Evolutionary conservation across 805 yeast species (phyloP), one percentile per base, ranked within the genome.

Genomic region (Pichia ethanolica): DNA sequence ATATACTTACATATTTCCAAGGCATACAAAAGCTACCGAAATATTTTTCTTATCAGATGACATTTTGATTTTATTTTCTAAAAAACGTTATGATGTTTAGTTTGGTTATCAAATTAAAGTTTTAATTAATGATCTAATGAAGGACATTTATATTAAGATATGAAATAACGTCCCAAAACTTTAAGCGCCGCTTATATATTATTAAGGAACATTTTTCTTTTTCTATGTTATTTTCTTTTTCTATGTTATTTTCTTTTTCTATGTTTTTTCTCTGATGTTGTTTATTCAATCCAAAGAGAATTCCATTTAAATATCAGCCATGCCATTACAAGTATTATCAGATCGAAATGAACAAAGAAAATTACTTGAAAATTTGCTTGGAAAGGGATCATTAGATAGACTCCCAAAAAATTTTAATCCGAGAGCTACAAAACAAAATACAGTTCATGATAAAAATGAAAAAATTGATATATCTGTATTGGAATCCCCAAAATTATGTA

Each of bases 1-100:
- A 20, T n/a, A 10, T 51, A 72, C 86, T 56, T 71, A 81, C 83
- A 87, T 87, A 65, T 90, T 90, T 4, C 97, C 97, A 28, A 89
- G 71, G 61, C 97, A 90, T 1, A 89, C 91, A 63, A 90, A 89
- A 0, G 95, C 97, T 10, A 90, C 95, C 26, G 51, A 55, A 30
- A 61, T 54, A 9, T 39, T 11, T 45, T 36, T 27, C 27, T 34
- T 38, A n/a, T 28, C 42, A 12, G 49, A 28, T 48, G 51, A 27
- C 53, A 48, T 55, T 39, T 3, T 20, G 34, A 20, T 20, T 20
- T 20, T 20, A 20, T 3, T 3, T 20, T 20, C 20, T 20, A 20
- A 20, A 3, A 20, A 20, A 20, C 20, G 20, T 20, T 20, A 20
- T 20, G 2, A 20, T 20, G 20, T 20, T 20, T 20, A 3, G 20